Conservation (phyloP, 192 early-diverging fungal genomes). For the Diversispora epigaea region DNA sequence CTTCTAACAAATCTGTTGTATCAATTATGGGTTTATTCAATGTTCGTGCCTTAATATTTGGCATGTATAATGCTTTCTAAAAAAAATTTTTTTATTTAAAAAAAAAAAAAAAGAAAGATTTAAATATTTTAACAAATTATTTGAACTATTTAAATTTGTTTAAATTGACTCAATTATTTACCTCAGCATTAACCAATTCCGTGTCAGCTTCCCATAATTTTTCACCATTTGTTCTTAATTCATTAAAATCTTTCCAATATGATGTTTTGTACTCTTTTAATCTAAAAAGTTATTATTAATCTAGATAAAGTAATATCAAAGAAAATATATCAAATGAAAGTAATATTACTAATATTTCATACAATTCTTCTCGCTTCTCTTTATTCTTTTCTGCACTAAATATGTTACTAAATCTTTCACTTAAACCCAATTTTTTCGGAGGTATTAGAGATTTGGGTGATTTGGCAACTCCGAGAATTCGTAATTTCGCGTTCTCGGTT, state of each 20-base stretch:
- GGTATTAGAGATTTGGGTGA: background rate
- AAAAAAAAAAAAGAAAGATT: too few species aligned
- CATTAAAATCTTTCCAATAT: conserved; percentile 22
- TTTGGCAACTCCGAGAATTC: background rate
- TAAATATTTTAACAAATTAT: background rate
- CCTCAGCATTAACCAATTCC: background rate
- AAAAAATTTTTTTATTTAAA: too few species aligned
- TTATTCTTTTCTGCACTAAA: background rate
- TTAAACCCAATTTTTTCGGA: background rate
- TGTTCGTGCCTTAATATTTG: conserved; percentile 13
- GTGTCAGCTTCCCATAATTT: conserved; percentile 24
- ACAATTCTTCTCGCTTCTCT: conserved; percentile 4
- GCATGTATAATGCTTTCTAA: conserved; percentile 26
- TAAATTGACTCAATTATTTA: background rate
- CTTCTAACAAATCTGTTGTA: background rate
- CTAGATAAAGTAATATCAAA: background rate
- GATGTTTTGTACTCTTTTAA: conserved; percentile 17
- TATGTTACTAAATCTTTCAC: background rate
- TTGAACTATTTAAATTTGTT: background rate
- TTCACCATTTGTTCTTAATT: conserved; percentile 7
- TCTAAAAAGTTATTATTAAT: background rate
- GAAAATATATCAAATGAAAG: background rate
- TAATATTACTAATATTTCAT: background rate
- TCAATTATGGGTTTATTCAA: conserved; percentile 9
- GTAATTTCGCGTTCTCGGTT: too few species aligned